A percentile compares a stretch with the other conserved stretches of the same genome.
These are phyloP conservation scores for Lipomyces spencermartinsiae DNA, from an alignment of 805 yeast genomes.

Conservation along the genomic window DNA sequence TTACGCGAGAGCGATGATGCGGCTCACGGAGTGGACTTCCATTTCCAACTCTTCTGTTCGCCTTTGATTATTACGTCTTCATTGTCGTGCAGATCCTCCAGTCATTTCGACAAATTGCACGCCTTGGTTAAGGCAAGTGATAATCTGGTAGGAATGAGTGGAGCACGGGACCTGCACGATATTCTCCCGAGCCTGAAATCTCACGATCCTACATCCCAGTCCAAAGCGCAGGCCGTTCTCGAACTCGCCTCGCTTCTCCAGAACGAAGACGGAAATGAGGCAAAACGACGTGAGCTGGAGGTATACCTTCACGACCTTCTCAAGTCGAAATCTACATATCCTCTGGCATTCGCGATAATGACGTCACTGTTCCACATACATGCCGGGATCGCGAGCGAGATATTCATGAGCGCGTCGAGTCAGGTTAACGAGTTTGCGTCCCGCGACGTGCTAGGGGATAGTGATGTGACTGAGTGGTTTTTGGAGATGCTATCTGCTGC, in stretches of 20 bases:
- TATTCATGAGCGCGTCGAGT: slow-evolving; percentile 41
- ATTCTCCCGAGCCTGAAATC: slow-evolving; percentile 15
- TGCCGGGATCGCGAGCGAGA: slow-evolving; percentile 38
- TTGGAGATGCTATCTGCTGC: slow-evolving; percentile 47
- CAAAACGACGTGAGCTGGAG: slow-evolving; percentile 13
- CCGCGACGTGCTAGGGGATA: slow-evolving; percentile 32
- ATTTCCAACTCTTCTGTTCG: too few species aligned
- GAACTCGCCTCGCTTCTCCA: slow-evolving; percentile 27
- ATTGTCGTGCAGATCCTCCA: not conserved
- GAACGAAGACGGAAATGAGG: slow-evolving; percentile 12
- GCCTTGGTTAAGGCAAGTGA: not conserved
- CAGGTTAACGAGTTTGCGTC: slow-evolving; percentile 25
- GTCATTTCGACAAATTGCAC: not conserved
- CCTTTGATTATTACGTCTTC: not conserved
- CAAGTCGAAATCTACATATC: slow-evolving; percentile 29
- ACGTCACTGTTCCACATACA: slow-evolving; percentile 43
- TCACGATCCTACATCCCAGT: slow-evolving; percentile 19
- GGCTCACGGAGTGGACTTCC: not conserved
- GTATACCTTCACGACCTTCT: slow-evolving; percentile 6
- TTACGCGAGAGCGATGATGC: not conserved
- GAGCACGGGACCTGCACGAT: not conserved
- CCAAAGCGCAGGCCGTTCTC: slow-evolving; percentile 28
- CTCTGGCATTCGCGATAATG: slow-evolving; percentile 42
- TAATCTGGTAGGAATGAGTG: not conserved
- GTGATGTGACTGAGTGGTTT: slow-evolving; percentile 39